Evolutionary conservation across 495 filamentous ascomycete species (phyloP), one percentile per base, ranked within the genome.

Genomic region (Penicillium silybi): DNA sequence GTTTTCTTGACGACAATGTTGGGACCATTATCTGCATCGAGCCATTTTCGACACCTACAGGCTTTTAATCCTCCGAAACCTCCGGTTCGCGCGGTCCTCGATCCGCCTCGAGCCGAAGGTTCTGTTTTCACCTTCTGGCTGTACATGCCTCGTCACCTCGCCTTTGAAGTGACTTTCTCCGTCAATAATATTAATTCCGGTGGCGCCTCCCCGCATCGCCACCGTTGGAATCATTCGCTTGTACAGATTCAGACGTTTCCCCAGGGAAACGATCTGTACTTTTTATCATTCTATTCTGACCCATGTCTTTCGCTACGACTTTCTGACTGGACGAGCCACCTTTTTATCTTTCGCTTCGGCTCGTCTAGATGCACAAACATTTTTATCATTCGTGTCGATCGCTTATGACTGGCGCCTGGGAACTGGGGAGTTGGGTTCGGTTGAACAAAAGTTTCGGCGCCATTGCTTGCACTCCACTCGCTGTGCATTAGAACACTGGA

Each of bases 171-270:
- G 59, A 42, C 47, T 43, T 44, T 19, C 52, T 71, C 70, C 67
- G 72, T 72, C 64, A 44, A 72, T 75, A 75, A 75, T 75, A 50
- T 61, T 75, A 75, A 75, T 73, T 61, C 63, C 64, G 59, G 70
- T 64, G 60, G 50, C 50, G 49, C 48, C 52, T 10, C 50, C 52
- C 45, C 54, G 46, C 53, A 44, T 46, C 41, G 45, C 47, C 57
- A 63, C 61, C 48, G 62, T 57, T 58, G 66, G 63, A 71, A 64
- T 71, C 72, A 46, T 66, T 75, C 73, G 72, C 69, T 75, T 76
- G 64, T 69, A 66, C 65, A 69, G 60, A 59, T 53, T 41, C 38
- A 53, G 56, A 46, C 46, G 15, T 44, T 48, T 46, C 41, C 48
- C 43, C 0, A 22, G 1, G 27, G 37, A 52, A 47, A 48, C 50